Evolutionary conservation across 164 flowering plant genomes (phyloP).

Genomic region (Houttuynia cordata): DNA sequence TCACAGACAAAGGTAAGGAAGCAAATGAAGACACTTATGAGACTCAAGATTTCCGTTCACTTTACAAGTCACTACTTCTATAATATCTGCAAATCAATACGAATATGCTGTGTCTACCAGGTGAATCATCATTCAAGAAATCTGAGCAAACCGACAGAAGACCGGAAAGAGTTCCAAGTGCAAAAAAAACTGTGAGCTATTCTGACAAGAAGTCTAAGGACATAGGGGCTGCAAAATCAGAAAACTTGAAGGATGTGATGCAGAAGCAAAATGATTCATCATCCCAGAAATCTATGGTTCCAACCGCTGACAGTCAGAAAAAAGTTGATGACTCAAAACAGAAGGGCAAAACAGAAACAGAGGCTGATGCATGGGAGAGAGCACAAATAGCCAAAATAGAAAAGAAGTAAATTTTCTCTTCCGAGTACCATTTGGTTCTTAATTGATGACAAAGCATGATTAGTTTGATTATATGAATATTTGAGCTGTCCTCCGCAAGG

Average conservation of each 20-base stretch:
- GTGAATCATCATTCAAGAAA: slow-evolving; percentile 20
- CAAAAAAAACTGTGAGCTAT: slow-evolving; percentile 17
- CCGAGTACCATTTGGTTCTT: no score
- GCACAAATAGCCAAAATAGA: slow-evolving; percentile 32
- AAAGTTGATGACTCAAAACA: no score
- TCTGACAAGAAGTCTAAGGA: slow-evolving; percentile 4
- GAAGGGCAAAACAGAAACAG: slow-evolving; percentile 8
- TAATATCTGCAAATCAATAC: no score
- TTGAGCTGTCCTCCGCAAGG: no score
- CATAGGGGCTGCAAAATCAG: not conserved
- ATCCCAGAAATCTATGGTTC: slow-evolving; percentile 4
- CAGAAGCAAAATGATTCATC: slow-evolving; percentile 6
- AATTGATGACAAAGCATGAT: no score
- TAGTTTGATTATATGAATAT: no score
- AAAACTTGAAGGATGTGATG: not conserved
- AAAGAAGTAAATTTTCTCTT: slow-evolving; percentile 27
- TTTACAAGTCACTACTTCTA: not conserved
- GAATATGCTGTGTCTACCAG: slow-evolving; percentile 12
- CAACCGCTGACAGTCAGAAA: slow-evolving; percentile 6
- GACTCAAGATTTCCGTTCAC: not conserved
- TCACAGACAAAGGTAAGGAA: slow-evolving; percentile 20
- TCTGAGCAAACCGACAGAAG: slow-evolving; percentile 13
- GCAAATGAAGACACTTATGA: slow-evolving; percentile 1
- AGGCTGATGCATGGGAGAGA: slow-evolving; percentile 54
- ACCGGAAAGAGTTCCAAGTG: slow-evolving; percentile 19